Conservation (phyloP, 441 rosid species). For the Arabidopsis lyrata region DNA sequence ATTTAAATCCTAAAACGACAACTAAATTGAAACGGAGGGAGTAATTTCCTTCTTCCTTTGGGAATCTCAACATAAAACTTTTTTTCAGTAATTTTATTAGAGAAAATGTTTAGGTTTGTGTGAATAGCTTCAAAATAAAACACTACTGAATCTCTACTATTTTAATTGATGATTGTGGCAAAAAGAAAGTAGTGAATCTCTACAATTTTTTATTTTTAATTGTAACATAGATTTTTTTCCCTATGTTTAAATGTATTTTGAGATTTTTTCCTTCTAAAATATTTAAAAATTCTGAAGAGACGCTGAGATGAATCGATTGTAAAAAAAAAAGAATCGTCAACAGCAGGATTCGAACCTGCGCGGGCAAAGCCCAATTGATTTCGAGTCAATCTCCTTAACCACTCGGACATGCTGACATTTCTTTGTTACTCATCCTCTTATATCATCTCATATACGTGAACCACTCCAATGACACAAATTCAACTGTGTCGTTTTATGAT, state of each 20-base stretch:
- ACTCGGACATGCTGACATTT: constrained; percentile 95
- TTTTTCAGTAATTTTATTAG: background rate
- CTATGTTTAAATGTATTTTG: background rate
- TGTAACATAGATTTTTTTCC: background rate
- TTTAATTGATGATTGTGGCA: background rate
- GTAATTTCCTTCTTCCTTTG: background rate
- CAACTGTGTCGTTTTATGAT: too few species aligned
- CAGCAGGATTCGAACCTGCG: constrained; percentile 84
- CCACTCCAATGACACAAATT: too few species aligned
- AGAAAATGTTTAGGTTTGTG: background rate
- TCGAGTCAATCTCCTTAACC: constrained; percentile 99
- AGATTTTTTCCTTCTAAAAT: constrained; percentile 2
- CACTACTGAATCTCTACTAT: background rate
- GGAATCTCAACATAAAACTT: background rate
- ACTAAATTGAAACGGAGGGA: too few species aligned
- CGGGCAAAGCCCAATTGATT: constrained; percentile 79
- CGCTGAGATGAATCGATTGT: background rate
- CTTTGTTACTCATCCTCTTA: too few species aligned
- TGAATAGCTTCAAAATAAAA: background rate
- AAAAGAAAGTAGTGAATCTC: background rate
- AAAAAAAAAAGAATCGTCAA: constrained; percentile 1
- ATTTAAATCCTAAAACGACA: too few species aligned
- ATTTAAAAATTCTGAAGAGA: background rate
- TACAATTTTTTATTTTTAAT: background rate
- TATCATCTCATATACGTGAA: too few species aligned